Evolutionary conservation across 805 yeast genomes (phyloP).

Genomic region (Debaryomyces prosopidis): DNA sequence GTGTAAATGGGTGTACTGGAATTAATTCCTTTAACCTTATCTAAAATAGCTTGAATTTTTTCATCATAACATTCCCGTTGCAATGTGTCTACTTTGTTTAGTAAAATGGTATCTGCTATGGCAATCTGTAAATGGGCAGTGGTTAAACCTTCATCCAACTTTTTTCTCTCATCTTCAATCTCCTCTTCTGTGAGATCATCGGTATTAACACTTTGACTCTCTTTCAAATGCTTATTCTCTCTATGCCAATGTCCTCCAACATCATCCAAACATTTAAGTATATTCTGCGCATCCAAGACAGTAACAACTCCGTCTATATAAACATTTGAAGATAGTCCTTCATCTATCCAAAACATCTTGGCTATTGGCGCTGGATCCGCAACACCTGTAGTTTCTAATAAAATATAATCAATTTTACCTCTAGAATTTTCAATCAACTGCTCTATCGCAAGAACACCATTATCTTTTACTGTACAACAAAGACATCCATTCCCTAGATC

Average conservation of each 20-base stretch:
- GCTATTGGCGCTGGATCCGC: conserved; percentile 99
- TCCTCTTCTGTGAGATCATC: conserved; percentile 27
- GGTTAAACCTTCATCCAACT: conserved; percentile 50
- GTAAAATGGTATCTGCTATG: conserved; percentile 76
- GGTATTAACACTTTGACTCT: conserved; percentile 14
- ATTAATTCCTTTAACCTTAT: conserved; percentile 58
- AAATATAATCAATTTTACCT: conserved; percentile 81
- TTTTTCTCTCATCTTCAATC: conserved; percentile 29
- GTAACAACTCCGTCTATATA: conserved; percentile 91
- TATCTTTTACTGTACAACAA: conserved; percentile 94
- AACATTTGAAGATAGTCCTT: conserved; percentile 78
- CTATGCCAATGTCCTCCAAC: conserved; percentile 71
- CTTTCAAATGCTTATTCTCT: conserved; percentile 27
- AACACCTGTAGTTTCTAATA: conserved; percentile 91
- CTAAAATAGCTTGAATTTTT: conserved; percentile 28
- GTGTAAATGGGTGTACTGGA: conserved; percentile 63
- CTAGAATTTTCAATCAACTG: conserved; percentile 71
- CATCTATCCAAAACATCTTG: conserved; percentile 96
- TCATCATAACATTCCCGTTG: conserved; percentile 21
- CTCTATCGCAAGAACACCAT: conserved; percentile 93
- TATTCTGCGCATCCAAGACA: conserved; percentile 76
- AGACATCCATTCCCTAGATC: conserved; percentile 96
- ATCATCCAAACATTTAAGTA: conserved; percentile 66
- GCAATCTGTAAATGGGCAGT: conserved; percentile 91
- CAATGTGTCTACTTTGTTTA: conserved; percentile 73